Evolutionary conservation across 2,329 filamentous ascomycete species (phyloP).

Genomic region (Aspergillus ochraceus): DNA sequence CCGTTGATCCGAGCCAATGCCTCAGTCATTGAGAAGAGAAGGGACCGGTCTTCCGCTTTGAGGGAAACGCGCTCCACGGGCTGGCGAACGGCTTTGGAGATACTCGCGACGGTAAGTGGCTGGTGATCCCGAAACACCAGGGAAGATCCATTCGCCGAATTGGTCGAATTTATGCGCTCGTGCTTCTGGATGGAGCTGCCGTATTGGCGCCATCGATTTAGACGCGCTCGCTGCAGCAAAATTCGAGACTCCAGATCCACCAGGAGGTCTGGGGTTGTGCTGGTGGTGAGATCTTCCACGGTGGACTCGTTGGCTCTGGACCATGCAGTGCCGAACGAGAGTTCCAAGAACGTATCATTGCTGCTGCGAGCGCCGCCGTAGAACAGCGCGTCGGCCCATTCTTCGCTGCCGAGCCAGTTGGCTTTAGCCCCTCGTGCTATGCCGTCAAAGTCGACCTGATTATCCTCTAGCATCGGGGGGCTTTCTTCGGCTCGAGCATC

Average conservation of each 20-base stretch:
- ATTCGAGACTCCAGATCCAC: conserved; percentile 71
- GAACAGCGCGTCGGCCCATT: conserved; percentile 71
- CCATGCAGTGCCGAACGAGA: conserved; percentile 72
- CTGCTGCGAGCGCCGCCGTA: conserved; percentile 61
- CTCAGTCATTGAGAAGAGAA: conserved; percentile 37
- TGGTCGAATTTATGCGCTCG: conserved; percentile 7
- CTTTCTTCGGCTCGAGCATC: conserved; percentile 28
- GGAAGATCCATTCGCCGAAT: conserved; percentile 13
- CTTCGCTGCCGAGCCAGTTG: conserved; percentile 76
- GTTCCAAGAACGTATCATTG: conserved; percentile 64
- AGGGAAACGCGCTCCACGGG: conserved; percentile 23
- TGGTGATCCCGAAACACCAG: conserved; percentile 40
- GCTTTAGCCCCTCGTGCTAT: conserved; percentile 55
- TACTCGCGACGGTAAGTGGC: conserved; percentile 38
- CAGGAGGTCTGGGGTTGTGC: conserved; percentile 45
- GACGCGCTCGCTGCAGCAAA: conserved; percentile 63
- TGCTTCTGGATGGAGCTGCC: conserved; percentile 39
- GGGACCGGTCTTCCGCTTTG: conserved; percentile 29
- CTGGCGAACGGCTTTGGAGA: conserved; percentile 35
- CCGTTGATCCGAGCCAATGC: conserved; percentile 32
- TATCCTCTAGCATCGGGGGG: conserved; percentile 26
- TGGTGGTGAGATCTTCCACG: conserved; percentile 43
- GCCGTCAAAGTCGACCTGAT: conserved; percentile 41
- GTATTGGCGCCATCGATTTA: conserved; percentile 75
- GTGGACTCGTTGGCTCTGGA: conserved; percentile 60